Evolutionary conservation across 306 rosid genomes (phyloP), one percentile per base, ranked within the genome.

Genomic region (Rosa multiflora): DNA sequence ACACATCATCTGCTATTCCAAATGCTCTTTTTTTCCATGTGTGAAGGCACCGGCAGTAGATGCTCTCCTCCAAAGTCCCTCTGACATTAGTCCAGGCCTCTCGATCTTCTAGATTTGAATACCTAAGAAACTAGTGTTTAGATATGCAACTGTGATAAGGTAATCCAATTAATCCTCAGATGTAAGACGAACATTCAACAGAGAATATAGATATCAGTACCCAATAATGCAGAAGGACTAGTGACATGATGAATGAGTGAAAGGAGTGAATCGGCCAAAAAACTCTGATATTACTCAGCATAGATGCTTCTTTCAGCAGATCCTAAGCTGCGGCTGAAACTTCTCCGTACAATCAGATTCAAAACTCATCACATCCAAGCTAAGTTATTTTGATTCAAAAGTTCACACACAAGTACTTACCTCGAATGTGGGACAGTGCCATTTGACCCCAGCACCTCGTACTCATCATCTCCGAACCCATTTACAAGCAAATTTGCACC

Each of bases 1-100:
- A 92, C 98, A 94, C 91, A 85, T 94, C 98, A 86, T 92, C 98
- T 67, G 98, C 97, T 82, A 94, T 82, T 85, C 97, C 98, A 83
- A 91, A 94, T n/a, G 94, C 91, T 88, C 90, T 88, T 86, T 92
- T 94, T 58, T 94, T n/a, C 98, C 89, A 91, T 68, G 80, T 2
- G 92, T 89, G 83, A 76, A 87, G 74, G 97, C 97, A 75, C 98
- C 95, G 62, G 95, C 96, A 72, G 88, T 75, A 49, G 86, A 59
- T 62, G 98, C 98, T 81, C 97, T 82, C 83, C 90, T 86, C 97
- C 97, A 92, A 73, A 94, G 99, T 78, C 95, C 99, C 18, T 89
- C 91, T 11, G 97, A 86, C 52, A 91, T 92, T 69, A 86, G 72
- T 78, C 87, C 84, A 17, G 84, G 84, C 82, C 79, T 81, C 67